phyloP scores from a whole-genome alignment of 2,329 filamentous ascomycete genomes.

The Amphichorda felina region DNA sequence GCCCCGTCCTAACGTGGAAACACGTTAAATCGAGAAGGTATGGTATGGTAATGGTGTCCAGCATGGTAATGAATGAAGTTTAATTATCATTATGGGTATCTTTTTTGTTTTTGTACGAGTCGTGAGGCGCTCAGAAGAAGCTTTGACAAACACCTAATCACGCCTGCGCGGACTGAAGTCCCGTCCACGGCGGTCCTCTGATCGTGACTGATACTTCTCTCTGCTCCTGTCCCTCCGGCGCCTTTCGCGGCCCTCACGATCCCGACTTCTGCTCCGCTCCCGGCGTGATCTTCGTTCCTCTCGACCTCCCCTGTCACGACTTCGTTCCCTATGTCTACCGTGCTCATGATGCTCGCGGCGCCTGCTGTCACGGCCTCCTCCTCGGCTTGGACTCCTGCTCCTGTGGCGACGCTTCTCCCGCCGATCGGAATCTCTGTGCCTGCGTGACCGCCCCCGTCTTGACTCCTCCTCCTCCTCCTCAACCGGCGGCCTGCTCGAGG shows the following conservation, averaged over 20 bases:
- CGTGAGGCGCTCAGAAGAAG: no score
- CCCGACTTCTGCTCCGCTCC: constrained; percentile 8
- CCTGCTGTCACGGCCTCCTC: constrained; percentile 11
- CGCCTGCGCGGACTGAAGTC: no score
- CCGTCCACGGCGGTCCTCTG: constrained; percentile 1
- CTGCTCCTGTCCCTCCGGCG: constrained; percentile 7
- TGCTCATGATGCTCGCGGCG: constrained; percentile 15
- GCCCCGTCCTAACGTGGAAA: no score
- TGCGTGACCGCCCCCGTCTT: constrained; percentile 15
- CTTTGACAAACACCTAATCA: no score
- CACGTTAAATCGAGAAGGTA: no score
- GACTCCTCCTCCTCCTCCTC: constrained; percentile 6
- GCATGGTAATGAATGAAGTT: no score
- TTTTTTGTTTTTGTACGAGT: no score
- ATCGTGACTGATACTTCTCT: constrained; percentile 6
- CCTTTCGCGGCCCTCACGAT: constrained; percentile 3
- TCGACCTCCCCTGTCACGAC: constrained; percentile 13
- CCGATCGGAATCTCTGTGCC: constrained; percentile 14
- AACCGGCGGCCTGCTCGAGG: constrained; percentile 8
- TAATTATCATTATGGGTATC: no score
- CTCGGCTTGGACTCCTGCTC: constrained; percentile 23
- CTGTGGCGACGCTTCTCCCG: constrained; percentile 19
- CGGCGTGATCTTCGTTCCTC: constrained; percentile 6
- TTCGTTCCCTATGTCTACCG: constrained; percentile 18
- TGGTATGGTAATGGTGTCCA: no score